phyloP scores from a whole-genome alignment of 257 asterid genomes.

The Verbascum thapsus region DNA sequence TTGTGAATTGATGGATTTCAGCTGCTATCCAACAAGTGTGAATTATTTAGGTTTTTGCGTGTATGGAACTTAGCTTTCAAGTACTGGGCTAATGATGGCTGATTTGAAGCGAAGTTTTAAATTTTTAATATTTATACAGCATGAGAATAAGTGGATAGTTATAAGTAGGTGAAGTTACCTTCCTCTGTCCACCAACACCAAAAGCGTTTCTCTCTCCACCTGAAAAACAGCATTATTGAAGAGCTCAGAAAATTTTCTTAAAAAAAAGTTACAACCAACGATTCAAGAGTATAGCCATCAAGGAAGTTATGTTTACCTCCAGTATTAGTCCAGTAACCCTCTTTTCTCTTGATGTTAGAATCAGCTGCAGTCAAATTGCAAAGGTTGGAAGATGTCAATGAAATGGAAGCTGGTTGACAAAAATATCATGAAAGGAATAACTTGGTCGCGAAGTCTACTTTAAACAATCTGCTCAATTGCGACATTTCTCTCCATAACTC shows the following conservation, averaged over 20 bases:
- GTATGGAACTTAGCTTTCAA: too few species aligned
- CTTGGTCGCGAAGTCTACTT: too few species aligned
- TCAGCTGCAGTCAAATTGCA: conserved; percentile 43
- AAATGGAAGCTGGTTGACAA: conserved; percentile 10
- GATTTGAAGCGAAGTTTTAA: too few species aligned
- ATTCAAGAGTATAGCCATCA: background rate
- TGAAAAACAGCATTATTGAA: conserved; percentile 42
- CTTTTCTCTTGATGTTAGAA: conserved; percentile 42
- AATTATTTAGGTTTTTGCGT: background rate
- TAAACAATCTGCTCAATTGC: conserved; percentile 5
- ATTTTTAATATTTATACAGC: background rate
- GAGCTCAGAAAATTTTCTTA: background rate
- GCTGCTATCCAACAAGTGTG: background rate
- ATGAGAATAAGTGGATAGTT: background rate
- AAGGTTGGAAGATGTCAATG: conserved; percentile 20
- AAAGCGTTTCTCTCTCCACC: conserved; percentile 55
- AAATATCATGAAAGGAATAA: background rate
- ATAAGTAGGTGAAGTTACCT: conserved; percentile 47
- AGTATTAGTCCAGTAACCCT: conserved; percentile 35
- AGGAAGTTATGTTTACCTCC: conserved; percentile 44
- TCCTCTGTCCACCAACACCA: conserved; percentile 51
- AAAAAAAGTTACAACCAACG: conserved; percentile 8
- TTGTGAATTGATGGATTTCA: background rate
- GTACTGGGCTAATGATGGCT: too few species aligned
- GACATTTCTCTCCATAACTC: conserved; percentile 11